phyloP scores from a whole-genome alignment of 192 early-diverging fungal species.

The Coemansia sp. region DNA sequence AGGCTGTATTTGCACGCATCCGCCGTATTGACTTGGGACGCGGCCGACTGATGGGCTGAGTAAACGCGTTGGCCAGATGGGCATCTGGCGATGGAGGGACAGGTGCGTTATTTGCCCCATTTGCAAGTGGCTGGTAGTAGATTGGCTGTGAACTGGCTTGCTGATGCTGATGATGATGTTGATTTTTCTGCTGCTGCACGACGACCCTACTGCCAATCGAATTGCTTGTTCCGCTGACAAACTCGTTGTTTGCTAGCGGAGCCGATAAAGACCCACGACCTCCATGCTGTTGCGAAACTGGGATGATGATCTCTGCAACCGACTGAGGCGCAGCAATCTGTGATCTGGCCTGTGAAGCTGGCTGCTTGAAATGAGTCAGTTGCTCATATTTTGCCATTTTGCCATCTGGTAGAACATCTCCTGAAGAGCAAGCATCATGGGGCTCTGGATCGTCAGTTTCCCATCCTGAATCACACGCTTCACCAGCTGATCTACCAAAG shows the following conservation, averaged over 20 bases:
- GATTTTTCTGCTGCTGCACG: neutral
- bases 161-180: too few relatives aligned
- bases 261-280: slow-evolving; percentile 34
- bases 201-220: neutral
- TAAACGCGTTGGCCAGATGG: neutral
- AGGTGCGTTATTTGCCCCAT: slow-evolving; percentile 3
- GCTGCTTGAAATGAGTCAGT: neutral
- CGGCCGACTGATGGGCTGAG: neutral
- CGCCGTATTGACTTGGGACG: slow-evolving; percentile 40
- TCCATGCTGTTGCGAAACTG: slow-evolving; percentile 2
- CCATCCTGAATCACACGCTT: slow-evolving; percentile 45
- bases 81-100: neutral
- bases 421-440: neutral
- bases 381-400: neutral
- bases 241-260: slow-evolving; percentile 14
- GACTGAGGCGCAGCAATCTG: neutral
- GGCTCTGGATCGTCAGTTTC: slow-evolving; percentile 44
- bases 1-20: slow-evolving; percentile 49
- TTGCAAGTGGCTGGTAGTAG: slow-evolving; percentile 35
- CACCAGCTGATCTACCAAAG: neutral
- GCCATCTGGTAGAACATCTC: neutral
- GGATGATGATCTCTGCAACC: slow-evolving; percentile 33
- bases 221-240: neutral
- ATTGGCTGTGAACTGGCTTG: slow-evolving; percentile 19
- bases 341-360: neutral